Percentiles rank a stretch among this genome's conserved stretches.
phyloP scores from a whole-genome alignment of 164 flowering plant species.

The Stephania cephalantha region DNA sequence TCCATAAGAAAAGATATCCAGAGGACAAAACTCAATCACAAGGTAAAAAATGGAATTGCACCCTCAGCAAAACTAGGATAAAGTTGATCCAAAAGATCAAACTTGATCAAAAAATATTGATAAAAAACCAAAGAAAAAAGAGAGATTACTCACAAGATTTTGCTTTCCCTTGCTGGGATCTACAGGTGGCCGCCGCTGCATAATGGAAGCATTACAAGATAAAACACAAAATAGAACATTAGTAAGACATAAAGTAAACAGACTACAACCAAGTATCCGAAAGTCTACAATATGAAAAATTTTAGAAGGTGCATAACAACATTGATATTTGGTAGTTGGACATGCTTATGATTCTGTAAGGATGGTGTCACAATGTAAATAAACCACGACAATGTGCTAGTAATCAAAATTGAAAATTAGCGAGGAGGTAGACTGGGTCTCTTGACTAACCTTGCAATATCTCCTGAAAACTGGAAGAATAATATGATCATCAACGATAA shows the following conservation, averaged over 20 bases:
- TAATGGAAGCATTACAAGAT: slow-evolving; percentile 6
- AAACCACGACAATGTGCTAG: background rate
- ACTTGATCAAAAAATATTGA: too few relatives aligned
- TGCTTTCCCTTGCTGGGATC: slow-evolving; percentile 47
- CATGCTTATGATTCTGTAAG: background rate
- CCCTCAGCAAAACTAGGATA: too few relatives aligned
- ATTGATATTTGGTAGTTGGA: background rate
- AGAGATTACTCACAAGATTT: slow-evolving; percentile 51
- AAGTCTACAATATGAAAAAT: too few relatives aligned
- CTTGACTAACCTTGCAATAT: slow-evolving; percentile 64
- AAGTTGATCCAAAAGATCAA: too few relatives aligned
- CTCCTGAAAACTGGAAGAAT: slow-evolving; percentile 60
- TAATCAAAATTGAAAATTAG: background rate
- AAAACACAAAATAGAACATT: slow-evolving; percentile 1
- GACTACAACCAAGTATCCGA: background rate
- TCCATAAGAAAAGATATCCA: background rate
- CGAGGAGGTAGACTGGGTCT: background rate
- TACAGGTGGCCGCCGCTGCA: slow-evolving; percentile 80
- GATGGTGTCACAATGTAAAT: background rate
- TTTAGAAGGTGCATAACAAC: background rate
- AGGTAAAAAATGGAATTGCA: background rate
- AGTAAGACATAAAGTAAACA: background rate
- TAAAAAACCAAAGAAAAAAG: background rate
- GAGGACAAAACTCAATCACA: background rate
- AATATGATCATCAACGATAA: slow-evolving; percentile 61